These are phyloP conservation scores for Sarcomyxa edulis DNA, from an alignment of 768 basidiomycete species.

Conservation along the genomic window DNA sequence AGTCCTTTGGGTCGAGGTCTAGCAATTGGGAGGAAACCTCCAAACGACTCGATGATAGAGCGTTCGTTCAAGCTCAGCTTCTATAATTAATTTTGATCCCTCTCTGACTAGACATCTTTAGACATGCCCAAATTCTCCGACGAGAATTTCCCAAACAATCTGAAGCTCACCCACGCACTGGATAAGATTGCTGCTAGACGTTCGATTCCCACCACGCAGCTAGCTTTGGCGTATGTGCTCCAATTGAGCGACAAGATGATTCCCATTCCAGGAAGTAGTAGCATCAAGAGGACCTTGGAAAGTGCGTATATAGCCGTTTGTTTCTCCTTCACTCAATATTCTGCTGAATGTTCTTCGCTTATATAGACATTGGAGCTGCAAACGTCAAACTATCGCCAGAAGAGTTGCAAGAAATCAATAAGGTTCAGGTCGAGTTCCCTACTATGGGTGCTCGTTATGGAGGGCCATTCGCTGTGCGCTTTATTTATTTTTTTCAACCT, in stretches of 20 bases:
- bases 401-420: not conserved
- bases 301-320: no score
- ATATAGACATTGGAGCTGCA: not conserved
- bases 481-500: no score
- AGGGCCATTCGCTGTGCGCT: no score
- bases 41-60: no score
- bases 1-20: conserved; percentile 2
- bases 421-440: no score
- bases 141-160: not conserved
- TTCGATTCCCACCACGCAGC: not conserved
- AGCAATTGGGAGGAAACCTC: not conserved
- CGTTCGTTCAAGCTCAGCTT: no score
- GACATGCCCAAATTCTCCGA: not conserved
- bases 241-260: not conserved
- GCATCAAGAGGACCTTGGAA: no score
- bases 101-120: not conserved
- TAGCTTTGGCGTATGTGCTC: not conserved
- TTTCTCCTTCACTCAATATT: no score
- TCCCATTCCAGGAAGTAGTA: no score
- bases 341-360: no score
- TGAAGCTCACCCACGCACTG: not conserved
- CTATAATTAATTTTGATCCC: conserved; percentile 1
- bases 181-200: not conserved
- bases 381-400: not conserved
- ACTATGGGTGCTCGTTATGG: no score